Evolutionary conservation across 306 rosid species (phyloP).

Genomic region (Lathyrus tuberosus): DNA sequence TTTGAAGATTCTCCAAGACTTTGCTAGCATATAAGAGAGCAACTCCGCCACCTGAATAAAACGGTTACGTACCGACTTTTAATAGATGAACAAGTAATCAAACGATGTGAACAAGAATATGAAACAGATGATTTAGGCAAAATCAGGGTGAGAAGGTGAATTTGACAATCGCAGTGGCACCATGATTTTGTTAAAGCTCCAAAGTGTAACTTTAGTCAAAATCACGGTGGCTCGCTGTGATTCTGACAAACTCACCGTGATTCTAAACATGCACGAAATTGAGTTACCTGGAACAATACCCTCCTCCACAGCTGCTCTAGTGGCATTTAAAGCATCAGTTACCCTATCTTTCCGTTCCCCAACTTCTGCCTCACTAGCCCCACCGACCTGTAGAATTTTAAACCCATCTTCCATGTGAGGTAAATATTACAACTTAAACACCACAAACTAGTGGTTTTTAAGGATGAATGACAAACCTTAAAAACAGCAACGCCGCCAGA

Average conservation of each 20-base stretch:
- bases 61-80: slow-evolving; percentile 32
- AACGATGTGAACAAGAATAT: slow-evolving; percentile 17
- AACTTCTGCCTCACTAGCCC: slow-evolving; percentile 89
- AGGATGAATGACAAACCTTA: slow-evolving; percentile 60
- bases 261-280: background rate
- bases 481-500: slow-evolving; percentile 96
- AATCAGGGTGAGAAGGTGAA: too few relatives aligned
- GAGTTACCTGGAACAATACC: slow-evolving; percentile 87
- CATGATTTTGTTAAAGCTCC: too few relatives aligned
- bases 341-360: slow-evolving; percentile 98
- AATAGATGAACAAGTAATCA: background rate
- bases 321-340: slow-evolving; percentile 94
- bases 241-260: too few relatives aligned
- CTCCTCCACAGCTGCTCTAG: slow-evolving; percentile 96
- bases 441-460: slow-evolving; percentile 31
- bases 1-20: slow-evolving; percentile 64
- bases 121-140: background rate
- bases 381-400: slow-evolving; percentile 75
- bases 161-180: too few relatives aligned
- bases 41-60: slow-evolving; percentile 87
- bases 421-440: slow-evolving; percentile 1
- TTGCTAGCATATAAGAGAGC: slow-evolving; percentile 86
- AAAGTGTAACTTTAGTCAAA: too few relatives aligned
- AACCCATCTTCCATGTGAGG: slow-evolving; percentile 36
- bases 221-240: too few relatives aligned